These are phyloP conservation scores for Colletotrichum tofieldiae DNA, from an alignment of 2,329 filamentous ascomycete genomes.

Conservation along the genomic window DNA sequence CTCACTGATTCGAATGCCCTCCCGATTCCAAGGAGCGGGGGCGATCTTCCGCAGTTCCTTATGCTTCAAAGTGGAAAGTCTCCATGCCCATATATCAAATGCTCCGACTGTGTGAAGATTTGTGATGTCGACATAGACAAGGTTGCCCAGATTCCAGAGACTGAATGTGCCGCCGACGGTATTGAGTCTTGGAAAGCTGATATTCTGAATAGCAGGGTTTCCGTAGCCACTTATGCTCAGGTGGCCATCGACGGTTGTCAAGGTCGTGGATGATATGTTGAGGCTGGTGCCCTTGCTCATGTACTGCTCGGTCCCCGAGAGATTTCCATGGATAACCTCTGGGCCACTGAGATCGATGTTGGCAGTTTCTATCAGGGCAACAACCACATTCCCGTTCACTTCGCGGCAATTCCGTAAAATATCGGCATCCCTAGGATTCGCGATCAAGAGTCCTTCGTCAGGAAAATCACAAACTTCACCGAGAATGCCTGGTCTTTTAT, in stretches of 20 bases:
- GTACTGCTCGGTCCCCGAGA: background rate
- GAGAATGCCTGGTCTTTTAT: background rate
- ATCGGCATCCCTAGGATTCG: background rate
- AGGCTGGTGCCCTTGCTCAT: background rate
- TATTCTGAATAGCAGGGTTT: background rate
- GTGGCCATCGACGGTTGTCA: background rate
- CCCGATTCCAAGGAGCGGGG: fast-evolving
- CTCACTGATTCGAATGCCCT: background rate
- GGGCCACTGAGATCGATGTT: slow-evolving; percentile 9
- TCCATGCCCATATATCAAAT: background rate
- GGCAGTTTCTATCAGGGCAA: background rate
- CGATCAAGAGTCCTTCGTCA: background rate
- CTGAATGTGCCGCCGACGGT: background rate
- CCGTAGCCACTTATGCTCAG: background rate
- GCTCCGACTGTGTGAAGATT: slow-evolving; percentile 7
- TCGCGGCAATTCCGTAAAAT: background rate
- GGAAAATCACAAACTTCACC: background rate
- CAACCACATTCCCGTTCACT: background rate
- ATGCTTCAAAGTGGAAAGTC: slow-evolving; percentile 5
- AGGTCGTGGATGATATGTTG: background rate
- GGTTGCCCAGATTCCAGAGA: background rate
- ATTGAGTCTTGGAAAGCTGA: background rate
- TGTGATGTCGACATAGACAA: slow-evolving; percentile 2
- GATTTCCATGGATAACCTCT: background rate
- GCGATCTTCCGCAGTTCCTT: background rate